phyloP scores from a whole-genome alignment of 148 eudicot species.

The Vaccinium darrowii region DNA sequence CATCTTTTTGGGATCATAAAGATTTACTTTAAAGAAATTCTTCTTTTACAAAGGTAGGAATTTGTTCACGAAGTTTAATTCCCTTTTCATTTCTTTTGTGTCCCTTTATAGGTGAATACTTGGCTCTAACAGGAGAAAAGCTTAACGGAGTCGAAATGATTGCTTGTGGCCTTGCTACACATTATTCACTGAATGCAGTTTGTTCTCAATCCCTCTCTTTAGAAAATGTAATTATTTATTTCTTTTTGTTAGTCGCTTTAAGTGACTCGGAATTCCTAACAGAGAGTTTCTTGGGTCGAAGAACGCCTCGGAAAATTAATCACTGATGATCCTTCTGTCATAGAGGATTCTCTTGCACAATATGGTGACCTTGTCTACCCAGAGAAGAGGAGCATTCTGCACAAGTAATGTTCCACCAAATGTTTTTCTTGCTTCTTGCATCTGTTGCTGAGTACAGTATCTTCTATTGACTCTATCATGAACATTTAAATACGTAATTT shows the following conservation, averaged over 20 bases:
- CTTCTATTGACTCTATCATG: not conserved
- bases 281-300: slow-evolving; percentile 72
- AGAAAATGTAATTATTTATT: not conserved
- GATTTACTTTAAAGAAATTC: not conserved
- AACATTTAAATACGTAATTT: not conserved
- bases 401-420: slow-evolving; percentile 52
- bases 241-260: slow-evolving; percentile 6
- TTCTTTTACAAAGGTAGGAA: not conserved
- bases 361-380: slow-evolving; percentile 91
- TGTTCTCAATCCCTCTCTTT: slow-evolving; percentile 25
- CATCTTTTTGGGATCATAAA: not conserved
- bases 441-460: not conserved
- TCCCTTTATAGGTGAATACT: slow-evolving; percentile 71
- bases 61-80: not conserved
- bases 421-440: slow-evolving; percentile 6
- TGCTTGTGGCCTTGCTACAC: slow-evolving; percentile 86
- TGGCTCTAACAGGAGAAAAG: slow-evolving; percentile 94
- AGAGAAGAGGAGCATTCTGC: slow-evolving; percentile 60
- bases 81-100: not conserved
- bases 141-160: slow-evolving; percentile 85
- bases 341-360: slow-evolving; percentile 87
- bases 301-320: slow-evolving; percentile 84
- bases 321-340: slow-evolving; percentile 72
- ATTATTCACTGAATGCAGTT: slow-evolving; percentile 73
- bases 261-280: slow-evolving; percentile 17